phyloP scores from a whole-genome alignment of 2,329 filamentous ascomycete genomes.

The Aureobasidium sp. region DNA sequence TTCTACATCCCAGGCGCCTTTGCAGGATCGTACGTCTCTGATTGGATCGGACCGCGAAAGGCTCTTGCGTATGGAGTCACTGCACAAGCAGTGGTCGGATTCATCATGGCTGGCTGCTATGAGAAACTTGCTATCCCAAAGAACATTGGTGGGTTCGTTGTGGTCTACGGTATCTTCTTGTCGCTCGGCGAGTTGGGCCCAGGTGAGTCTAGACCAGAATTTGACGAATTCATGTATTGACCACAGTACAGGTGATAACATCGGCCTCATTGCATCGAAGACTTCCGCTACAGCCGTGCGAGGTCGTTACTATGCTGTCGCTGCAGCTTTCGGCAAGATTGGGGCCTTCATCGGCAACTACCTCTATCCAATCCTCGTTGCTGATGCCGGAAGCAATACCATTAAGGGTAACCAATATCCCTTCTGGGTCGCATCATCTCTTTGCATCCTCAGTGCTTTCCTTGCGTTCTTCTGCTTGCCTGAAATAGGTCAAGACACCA shows the following conservation, averaged over 20 bases:
- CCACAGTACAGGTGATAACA: constrained; percentile 49
- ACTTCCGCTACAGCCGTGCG: constrained; percentile 78
- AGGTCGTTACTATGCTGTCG: constrained; percentile 66
- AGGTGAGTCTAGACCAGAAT: constrained; percentile 14
- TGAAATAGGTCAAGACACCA: constrained; percentile 71
- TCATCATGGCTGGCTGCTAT: constrained; percentile 78
- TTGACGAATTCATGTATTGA: no score
- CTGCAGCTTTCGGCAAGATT: constrained; percentile 67
- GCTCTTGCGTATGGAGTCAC: constrained; percentile 63
- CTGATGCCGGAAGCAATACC: constrained; percentile 47
- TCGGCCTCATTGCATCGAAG: constrained; percentile 79
- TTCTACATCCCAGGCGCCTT: constrained; percentile 79
- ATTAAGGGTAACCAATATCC: constrained; percentile 65
- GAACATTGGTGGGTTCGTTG: constrained; percentile 64
- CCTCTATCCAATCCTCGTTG: constrained; percentile 36
- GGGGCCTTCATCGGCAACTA: neutral
- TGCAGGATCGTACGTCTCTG: constrained; percentile 65
- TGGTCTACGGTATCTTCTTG: constrained; percentile 69
- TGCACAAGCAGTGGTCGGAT: constrained; percentile 67
- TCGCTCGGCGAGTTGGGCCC: constrained; percentile 54
- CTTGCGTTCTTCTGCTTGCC: constrained; percentile 62
- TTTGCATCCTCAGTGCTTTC: constrained; percentile 66
- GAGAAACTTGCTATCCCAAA: constrained; percentile 53
- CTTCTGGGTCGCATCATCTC: constrained; percentile 69
- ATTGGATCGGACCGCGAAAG: constrained; percentile 67